A percentile compares a stretch with the other conserved stretches of the same genome.
Conservation (phyloP, 2,329 filamentous ascomycete genomes). For the Triangularia setosa region DNA sequence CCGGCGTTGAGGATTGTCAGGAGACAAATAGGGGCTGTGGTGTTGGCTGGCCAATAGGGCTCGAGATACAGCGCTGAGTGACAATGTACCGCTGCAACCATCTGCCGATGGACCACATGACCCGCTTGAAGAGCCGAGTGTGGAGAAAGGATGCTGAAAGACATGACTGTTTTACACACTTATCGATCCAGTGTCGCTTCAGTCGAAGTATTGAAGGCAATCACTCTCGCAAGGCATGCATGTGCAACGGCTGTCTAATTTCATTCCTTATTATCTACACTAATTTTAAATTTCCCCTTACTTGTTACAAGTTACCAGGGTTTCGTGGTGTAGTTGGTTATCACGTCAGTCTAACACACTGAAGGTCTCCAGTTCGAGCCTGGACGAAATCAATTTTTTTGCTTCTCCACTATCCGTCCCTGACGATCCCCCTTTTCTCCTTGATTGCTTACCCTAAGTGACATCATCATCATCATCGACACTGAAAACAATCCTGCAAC, state of each 20-base stretch:
- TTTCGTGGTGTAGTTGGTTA: slow-evolving; percentile 41
- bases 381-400: slow-evolving; percentile 22
- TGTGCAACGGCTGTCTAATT: too few relatives aligned
- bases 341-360: slow-evolving; percentile 47
- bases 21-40: background rate
- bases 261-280: background rate
- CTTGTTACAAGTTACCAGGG: background rate
- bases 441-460: background rate
- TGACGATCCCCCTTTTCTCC: background rate
- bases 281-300: too few relatives aligned
- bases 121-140: background rate
- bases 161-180: too few relatives aligned
- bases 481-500: too few relatives aligned
- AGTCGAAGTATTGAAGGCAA: too few relatives aligned
- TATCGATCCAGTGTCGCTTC: too few relatives aligned
- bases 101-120: background rate
- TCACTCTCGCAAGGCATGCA: too few relatives aligned
- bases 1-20: background rate
- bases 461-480: background rate
- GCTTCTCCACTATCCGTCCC: background rate
- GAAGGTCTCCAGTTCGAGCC: slow-evolving; percentile 33
- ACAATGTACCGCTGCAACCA: background rate
- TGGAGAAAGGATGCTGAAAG: background rate
- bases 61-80: too few relatives aligned
- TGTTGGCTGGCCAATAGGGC: background rate